Percentiles rank a stretch among this genome's conserved stretches.
These are phyloP conservation scores for Theobroma grandiflorum DNA, from an alignment of 441 rosid species.

Conservation along the genomic window DNA sequence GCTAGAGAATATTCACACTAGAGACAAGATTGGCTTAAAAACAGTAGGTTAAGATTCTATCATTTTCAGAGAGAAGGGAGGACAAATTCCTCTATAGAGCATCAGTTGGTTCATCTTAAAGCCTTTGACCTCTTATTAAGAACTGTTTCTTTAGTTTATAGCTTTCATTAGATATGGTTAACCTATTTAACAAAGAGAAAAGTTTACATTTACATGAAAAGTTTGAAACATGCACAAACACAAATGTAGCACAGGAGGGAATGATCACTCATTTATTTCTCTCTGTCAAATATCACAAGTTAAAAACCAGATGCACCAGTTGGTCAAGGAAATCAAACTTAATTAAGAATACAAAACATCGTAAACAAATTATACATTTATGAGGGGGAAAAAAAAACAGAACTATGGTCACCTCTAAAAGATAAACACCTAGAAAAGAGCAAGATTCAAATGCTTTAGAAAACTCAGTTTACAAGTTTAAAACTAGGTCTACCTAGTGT, in stretches of 20 bases:
- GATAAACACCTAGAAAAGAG: not conserved
- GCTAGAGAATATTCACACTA: not conserved
- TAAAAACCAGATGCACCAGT: not conserved
- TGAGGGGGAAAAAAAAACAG: not conserved
- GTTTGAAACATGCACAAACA: not conserved
- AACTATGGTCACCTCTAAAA: not conserved
- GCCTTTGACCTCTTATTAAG: not conserved
- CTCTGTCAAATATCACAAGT: not conserved
- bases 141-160: not conserved
- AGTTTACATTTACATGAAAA: not conserved
- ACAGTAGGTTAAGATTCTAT: not conserved
- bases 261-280: not conserved
- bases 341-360: slow-evolving; percentile 16
- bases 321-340: not conserved
- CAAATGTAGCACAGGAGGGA: slow-evolving; percentile 1
- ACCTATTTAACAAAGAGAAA: not conserved
- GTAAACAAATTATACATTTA: not conserved
- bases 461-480: not conserved
- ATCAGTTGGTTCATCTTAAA: not conserved
- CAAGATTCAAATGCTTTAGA: not conserved
- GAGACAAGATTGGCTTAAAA: slow-evolving; percentile 14
- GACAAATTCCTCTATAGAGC: not conserved
- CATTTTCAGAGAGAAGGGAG: not conserved
- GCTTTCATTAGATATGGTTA: not conserved
- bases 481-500: not conserved